phyloP scores from a whole-genome alignment of 2,329 filamentous ascomycete species.

The Penicillium brevicompactum region DNA sequence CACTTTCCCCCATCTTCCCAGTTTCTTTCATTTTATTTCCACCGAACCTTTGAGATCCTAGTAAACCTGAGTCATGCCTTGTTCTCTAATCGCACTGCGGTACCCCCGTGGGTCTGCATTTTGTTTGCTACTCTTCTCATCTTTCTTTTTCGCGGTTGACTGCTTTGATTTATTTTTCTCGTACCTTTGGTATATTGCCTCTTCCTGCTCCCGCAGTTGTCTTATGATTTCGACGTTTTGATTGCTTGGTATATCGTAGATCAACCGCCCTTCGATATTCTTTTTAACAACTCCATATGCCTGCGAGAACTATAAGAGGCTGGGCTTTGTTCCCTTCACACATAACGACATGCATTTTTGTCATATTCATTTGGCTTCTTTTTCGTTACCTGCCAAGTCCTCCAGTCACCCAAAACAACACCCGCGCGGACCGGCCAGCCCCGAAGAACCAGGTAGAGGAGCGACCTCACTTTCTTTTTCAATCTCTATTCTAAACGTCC shows the following conservation, averaged over 20 bases:
- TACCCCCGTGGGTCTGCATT: neutral
- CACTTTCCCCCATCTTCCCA: neutral
- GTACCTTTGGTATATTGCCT: neutral
- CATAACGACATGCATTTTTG: neutral
- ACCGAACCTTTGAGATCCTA: neutral
- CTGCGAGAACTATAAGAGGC: neutral
- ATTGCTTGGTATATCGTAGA: neutral
- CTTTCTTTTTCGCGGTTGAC: neutral
- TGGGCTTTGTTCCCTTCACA: neutral
- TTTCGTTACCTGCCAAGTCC: slow-evolving; percentile 2
- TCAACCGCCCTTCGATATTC: neutral
- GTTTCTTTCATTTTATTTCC: neutral
- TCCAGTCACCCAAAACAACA: slow-evolving; percentile 2
- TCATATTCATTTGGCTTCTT: slow-evolving; percentile 2
- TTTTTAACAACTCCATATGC: neutral
- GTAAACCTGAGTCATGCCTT: neutral
- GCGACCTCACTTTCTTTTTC: neutral
- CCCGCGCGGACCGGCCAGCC: slow-evolving; percentile 5
- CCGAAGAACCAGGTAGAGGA: slow-evolving; percentile 18
- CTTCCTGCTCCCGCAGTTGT: neutral
- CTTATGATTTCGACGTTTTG: neutral
- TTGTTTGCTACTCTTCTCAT: neutral
- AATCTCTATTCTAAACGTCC: neutral
- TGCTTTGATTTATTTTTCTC: neutral
- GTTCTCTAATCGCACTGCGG: neutral